Conservation (phyloP, 176 grass and related monocot genomes). For the Cenchrus fungigraminus region DNA sequence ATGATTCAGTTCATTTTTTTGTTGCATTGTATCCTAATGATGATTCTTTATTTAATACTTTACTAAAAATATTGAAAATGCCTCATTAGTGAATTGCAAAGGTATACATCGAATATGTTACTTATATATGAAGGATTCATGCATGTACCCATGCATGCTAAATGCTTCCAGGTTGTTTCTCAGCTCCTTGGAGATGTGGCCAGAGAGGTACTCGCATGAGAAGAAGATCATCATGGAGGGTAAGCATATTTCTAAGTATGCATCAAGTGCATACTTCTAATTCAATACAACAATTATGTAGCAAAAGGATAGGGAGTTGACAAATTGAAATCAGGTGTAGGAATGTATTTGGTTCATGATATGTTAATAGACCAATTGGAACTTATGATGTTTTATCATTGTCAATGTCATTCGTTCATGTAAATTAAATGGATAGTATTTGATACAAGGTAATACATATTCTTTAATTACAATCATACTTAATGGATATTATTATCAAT, state of each 20-base stretch:
- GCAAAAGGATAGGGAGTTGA: neutral
- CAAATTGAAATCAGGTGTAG: neutral
- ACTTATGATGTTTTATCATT: too few relatives aligned
- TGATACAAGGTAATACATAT: neutral
- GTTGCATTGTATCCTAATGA: too few relatives aligned
- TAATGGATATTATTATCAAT: neutral
- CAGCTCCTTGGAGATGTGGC: neutral
- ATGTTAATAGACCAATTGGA: neutral
- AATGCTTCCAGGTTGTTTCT: neutral
- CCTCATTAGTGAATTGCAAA: too few relatives aligned
- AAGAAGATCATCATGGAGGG: neutral
- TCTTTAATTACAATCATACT: neutral
- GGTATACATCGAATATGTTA: too few relatives aligned
- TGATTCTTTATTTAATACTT: too few relatives aligned
- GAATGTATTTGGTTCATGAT: neutral
- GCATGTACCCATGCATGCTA: too few relatives aligned
- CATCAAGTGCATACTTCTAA: too few relatives aligned
- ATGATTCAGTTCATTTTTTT: too few relatives aligned
- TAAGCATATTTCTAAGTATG: neutral
- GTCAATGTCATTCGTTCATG: neutral
- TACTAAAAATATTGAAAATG: too few relatives aligned
- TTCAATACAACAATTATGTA: neutral
- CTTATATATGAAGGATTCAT: too few relatives aligned
- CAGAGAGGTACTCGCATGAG: neutral
- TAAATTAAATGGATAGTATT: neutral